These are phyloP conservation scores for Lactarius indigo DNA, from an alignment of 768 basidiomycete species.

Conservation along the genomic window DNA sequence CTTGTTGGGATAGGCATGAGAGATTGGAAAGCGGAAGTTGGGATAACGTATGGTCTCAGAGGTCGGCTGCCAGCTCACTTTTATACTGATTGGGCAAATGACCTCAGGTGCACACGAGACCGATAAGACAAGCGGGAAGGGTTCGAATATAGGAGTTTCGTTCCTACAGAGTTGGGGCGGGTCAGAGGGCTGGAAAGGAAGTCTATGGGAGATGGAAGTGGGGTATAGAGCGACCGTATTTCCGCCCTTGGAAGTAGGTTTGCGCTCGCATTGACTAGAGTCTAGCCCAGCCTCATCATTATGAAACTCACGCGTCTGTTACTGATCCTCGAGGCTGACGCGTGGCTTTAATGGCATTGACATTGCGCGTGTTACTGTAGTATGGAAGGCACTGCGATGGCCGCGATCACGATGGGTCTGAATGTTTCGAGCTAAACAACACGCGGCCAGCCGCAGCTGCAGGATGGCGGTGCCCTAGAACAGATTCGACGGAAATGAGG, in stretches of 20 bases:
- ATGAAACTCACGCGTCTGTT: conserved; percentile 18
- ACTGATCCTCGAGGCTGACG: conserved; percentile 18
- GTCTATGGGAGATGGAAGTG: conserved; percentile 5
- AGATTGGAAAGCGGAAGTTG: background rate
- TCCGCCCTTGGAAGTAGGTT: conserved; percentile 17
- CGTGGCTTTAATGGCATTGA: conserved; percentile 11
- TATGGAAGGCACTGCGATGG: background rate
- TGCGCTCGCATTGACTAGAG: background rate
- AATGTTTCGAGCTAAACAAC: background rate
- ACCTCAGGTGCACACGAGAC: conserved; percentile 1
- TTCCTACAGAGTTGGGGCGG: background rate
- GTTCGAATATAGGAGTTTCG: conserved; percentile 1
- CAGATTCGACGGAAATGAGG: background rate
- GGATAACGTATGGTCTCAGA: conserved; percentile 6
- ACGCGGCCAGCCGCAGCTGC: conserved; percentile 4
- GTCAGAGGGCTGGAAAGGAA: conserved; percentile 1
- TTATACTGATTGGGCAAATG: conserved; percentile 9
- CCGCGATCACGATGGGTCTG: background rate
- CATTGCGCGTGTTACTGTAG: background rate
- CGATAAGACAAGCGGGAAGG: background rate
- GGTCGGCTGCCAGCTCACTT: conserved; percentile 3
- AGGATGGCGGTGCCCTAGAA: background rate
- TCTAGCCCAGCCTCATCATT: conserved; percentile 6
- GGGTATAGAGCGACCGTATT: conserved; percentile 11
- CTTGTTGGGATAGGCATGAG: conserved; percentile 6